Evolutionary conservation across 1,139 yeast genomes (phyloP), one percentile per base, ranked within the genome.

Genomic region (Hyphopichia wangnamkhiaoensis): DNA sequence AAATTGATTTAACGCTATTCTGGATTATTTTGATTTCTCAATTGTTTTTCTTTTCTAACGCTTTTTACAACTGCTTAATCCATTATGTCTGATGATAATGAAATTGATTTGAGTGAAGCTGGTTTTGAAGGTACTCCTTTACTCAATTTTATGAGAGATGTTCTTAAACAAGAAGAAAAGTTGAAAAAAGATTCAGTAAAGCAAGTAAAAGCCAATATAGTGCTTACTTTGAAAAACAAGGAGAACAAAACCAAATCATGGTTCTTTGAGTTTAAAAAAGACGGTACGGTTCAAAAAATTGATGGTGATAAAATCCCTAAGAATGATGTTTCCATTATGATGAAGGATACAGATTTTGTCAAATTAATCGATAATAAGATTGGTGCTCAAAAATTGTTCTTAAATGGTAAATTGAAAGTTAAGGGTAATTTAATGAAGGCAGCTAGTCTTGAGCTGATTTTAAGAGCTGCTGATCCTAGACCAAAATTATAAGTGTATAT

Each of bases 341-440:
- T 57, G 58, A 39, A 47, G n/a, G 61, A 57, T 36, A 39, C 33
- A 20, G 58, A 55, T 38, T 57, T 56, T 35, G 45, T 54, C 19
- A 57, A 54, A 33, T 47, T 57, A 34, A 53, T 56, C 18, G 54
- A 57, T 37, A 46, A 55, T 34, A 56, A 57, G 44, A 59, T 49
- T 18, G 51, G 49, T 32, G 54, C 61, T 16, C 61, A 57, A 39
- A 54, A 51, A 37, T 46, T 57, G 38, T 57, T 46, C 41, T 49
- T 56, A 54, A 35, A 49, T 21, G 61, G 61, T 24, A 54, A 47
- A 36, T 47, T 57, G 23, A 57, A 57, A 42, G 49, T 57, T 28
- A 57, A 56, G 35, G 61, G 61, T 24, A 55, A 57, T 33, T 42
- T 57, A 31, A 55, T 57, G 61, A 57, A 57, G 38, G 61, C 61